Evolutionary conservation across 371 early-diverging fungal species (phyloP).

Genomic region (Syncephalastrum monosporum): DNA sequence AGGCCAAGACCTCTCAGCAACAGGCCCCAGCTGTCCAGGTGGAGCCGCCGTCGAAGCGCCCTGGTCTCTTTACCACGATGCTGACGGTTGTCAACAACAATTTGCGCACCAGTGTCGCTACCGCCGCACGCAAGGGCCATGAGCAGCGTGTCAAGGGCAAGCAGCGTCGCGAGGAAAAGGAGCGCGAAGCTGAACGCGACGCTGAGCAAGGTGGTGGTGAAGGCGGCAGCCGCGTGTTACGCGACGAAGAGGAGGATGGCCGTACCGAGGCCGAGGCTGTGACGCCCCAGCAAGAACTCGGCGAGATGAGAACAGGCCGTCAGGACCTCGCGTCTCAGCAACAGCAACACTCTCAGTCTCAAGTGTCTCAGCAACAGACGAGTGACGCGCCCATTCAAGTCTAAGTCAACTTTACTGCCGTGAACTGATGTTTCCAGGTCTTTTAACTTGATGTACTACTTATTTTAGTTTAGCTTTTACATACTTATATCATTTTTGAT

Average conservation of each 20-base stretch:
- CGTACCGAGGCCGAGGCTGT: neutral
- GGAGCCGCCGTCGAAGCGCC: slow-evolving; percentile 9
- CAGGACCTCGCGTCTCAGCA: neutral
- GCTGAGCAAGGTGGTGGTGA: neutral
- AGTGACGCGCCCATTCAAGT: too few species aligned
- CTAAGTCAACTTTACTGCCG: too few species aligned
- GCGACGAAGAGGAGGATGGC: too few species aligned
- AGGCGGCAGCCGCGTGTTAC: too few species aligned
- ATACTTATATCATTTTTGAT: too few species aligned
- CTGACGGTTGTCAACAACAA: slow-evolving; percentile 26
- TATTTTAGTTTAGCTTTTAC: too few species aligned
- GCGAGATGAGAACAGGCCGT: neutral
- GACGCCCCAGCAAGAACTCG: neutral
- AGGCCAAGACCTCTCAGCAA: neutral
- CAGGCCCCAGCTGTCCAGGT: neutral
- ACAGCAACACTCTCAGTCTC: neutral
- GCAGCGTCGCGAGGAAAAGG: slow-evolving; percentile 1
- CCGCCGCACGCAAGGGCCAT: slow-evolving; percentile 6
- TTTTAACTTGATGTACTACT: too few species aligned
- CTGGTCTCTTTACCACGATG: slow-evolving; percentile 24
- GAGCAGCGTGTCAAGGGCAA: neutral
- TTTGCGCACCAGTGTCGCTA: slow-evolving; percentile 18
- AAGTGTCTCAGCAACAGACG: neutral
- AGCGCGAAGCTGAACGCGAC: slow-evolving; percentile 1
- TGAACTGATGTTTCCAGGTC: too few species aligned